These are phyloP conservation scores for Phytophthora aleatoria DNA, from an alignment of 352 stramenopile species.

Conservation along the genomic window DNA sequence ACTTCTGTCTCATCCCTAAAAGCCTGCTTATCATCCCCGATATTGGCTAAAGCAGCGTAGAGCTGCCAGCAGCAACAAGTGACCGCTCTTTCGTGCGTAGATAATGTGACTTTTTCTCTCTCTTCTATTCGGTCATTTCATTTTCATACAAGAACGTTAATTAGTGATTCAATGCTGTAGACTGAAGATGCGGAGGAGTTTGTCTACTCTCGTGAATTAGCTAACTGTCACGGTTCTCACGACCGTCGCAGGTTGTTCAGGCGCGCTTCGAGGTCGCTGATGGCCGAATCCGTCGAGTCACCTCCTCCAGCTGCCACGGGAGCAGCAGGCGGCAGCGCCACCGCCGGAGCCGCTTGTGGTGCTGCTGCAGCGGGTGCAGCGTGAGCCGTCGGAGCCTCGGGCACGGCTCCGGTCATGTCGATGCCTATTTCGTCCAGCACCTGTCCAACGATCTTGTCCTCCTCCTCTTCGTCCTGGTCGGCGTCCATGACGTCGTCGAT, in stretches of 20 bases:
- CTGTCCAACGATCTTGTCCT: slow-evolving; percentile 96
- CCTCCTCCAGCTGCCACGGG: slow-evolving; percentile 58
- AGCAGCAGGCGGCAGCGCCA: slow-evolving; percentile 44
- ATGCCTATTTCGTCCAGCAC: slow-evolving; percentile 98
- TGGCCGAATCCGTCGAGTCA: slow-evolving; percentile 69
- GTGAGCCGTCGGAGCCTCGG: slow-evolving; percentile 82
- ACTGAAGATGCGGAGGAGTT: background rate
- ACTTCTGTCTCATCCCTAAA: slow-evolving; percentile 84
- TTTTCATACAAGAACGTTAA: slow-evolving; percentile 11
- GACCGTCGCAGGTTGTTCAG: slow-evolving; percentile 96
- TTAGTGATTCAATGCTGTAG: slow-evolving; percentile 5
- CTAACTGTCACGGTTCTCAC: slow-evolving; percentile 30
- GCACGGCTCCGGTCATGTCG: slow-evolving; percentile 91
- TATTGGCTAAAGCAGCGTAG: slow-evolving; percentile 40
- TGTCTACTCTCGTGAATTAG: slow-evolving; percentile 2
- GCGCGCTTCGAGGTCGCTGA: slow-evolving; percentile 96
- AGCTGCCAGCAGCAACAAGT: background rate
- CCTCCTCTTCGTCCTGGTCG: slow-evolving; percentile 95
- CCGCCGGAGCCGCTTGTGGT: slow-evolving; percentile 52
- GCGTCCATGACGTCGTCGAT: slow-evolving; percentile 97
- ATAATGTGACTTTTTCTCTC: slow-evolving; percentile 14
- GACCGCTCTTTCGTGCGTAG: slow-evolving; percentile 5
- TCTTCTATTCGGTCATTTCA: background rate
- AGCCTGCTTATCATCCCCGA: slow-evolving; percentile 85
- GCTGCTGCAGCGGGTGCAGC: slow-evolving; percentile 43